These are phyloP conservation scores for Ramichloridium luteum DNA, from an alignment of 2,329 filamentous ascomycete species.

Conservation along the genomic window DNA sequence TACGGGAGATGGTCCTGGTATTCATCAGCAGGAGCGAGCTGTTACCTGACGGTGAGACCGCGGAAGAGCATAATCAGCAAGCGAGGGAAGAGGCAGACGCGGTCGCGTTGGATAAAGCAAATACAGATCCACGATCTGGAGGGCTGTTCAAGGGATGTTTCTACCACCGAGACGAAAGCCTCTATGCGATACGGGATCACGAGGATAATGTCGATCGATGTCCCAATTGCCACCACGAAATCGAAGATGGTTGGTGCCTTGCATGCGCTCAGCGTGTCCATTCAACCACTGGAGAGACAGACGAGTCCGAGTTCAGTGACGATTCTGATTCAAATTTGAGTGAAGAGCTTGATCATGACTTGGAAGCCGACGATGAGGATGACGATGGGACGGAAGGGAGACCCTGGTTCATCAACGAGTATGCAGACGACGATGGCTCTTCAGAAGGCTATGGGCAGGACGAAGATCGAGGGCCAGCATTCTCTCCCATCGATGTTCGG, in stretches of 20 bases:
- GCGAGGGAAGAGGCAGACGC: conserved; percentile 47
- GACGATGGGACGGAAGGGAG: conserved; percentile 3
- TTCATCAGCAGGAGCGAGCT: conserved; percentile 50
- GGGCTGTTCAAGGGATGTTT: conserved; percentile 55
- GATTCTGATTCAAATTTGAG: conserved; percentile 11
- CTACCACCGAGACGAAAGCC: conserved; percentile 20
- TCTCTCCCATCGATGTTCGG: conserved; percentile 1
- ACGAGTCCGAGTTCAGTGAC: conserved; percentile 26
- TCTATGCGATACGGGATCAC: conserved; percentile 39
- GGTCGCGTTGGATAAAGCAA: conserved; percentile 49
- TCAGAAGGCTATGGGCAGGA: too few relatives aligned
- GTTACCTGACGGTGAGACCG: conserved; percentile 50
- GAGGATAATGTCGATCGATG: conserved; percentile 52
- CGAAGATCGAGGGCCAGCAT: conserved; percentile 5
- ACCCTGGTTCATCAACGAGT: too few relatives aligned
- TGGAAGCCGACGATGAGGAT: conserved; percentile 28
- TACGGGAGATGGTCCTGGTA: conserved; percentile 52
- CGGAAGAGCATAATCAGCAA: conserved; percentile 46
- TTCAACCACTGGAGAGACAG: conserved; percentile 29
- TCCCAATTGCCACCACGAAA: conserved; percentile 49
- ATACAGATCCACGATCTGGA: conserved; percentile 35
- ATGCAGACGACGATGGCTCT: too few relatives aligned
- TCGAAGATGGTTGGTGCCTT: conserved; percentile 47
- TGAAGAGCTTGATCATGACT: conserved; percentile 28
- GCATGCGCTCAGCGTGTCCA: conserved; percentile 42